These are phyloP conservation scores for Persicaria tinctoria DNA, from an alignment of 148 eudicot species.

Conservation along the genomic window DNA sequence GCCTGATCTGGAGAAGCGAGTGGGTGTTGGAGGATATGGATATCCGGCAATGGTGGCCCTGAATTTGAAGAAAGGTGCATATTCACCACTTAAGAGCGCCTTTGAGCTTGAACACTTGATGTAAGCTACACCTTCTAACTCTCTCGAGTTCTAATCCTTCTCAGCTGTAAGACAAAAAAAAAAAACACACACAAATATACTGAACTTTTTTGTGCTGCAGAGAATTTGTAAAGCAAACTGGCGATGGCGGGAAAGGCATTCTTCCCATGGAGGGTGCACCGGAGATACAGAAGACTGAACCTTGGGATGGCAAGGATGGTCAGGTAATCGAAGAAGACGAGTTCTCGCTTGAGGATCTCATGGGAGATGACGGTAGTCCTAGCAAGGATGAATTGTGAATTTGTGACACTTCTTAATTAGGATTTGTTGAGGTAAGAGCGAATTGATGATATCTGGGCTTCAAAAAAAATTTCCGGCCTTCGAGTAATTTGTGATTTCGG, in stretches of 20 bases:
- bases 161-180: not conserved
- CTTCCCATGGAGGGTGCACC: slow-evolving; percentile 55
- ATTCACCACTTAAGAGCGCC: slow-evolving; percentile 83
- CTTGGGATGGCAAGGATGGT: slow-evolving; percentile 99
- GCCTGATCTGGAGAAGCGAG: slow-evolving; percentile 81
- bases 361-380: slow-evolving; percentile 49
- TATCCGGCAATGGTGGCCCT: slow-evolving; percentile 97
- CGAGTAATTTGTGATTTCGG: not conserved
- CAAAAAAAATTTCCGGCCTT: not conserved
- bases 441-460: not conserved
- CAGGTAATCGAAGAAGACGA: slow-evolving; percentile 87
- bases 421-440: not conserved
- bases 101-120: slow-evolving; percentile 69
- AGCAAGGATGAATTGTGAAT: slow-evolving; percentile 58
- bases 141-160: not conserved
- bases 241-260: slow-evolving; percentile 85
- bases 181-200: not conserved
- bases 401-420: slow-evolving; percentile 21
- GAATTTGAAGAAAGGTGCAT: slow-evolving; percentile 75
- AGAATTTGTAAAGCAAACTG: slow-evolving; percentile 85
- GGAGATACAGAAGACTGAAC: slow-evolving; percentile 41
- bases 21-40: slow-evolving; percentile 96
- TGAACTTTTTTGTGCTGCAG: slow-evolving; percentile 34
- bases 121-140: slow-evolving; percentile 35
- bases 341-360: slow-evolving; percentile 94